Evolutionary conservation across 176 grass and related monocot genomes (phyloP).

Genomic region (Aechmea fasciata): DNA sequence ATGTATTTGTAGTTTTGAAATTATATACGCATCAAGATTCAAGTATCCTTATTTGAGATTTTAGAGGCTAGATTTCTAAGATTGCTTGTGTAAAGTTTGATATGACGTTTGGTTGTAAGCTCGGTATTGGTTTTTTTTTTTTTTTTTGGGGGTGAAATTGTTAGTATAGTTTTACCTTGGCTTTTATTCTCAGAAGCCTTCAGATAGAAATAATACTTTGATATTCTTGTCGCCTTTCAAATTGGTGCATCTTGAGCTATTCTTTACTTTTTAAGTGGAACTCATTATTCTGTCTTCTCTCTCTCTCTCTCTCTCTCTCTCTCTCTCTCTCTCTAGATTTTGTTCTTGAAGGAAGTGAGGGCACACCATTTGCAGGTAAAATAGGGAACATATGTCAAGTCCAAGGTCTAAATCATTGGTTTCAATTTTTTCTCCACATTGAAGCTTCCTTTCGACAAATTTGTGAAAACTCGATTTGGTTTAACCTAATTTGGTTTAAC

Average conservation of each 20-base stretch:
- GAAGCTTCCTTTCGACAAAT: no score
- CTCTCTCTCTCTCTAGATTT: constrained; percentile 58
- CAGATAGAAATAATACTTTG: not conserved
- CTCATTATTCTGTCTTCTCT: not conserved
- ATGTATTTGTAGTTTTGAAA: not conserved
- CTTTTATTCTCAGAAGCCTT: no score
- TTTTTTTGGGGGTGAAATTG: no score
- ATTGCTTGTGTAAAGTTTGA: not conserved
- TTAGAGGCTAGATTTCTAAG: not conserved
- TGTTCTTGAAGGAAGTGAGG: constrained; percentile 96
- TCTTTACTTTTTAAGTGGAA: not conserved
- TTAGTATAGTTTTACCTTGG: no score
- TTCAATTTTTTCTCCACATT: no score
- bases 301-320: constrained; percentile 38
- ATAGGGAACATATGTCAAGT: not conserved
- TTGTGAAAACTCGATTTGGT: no score
- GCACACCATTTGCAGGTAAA: constrained; percentile 93
- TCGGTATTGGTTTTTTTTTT: no score
- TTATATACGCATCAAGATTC: not conserved
- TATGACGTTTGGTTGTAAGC: not conserved
- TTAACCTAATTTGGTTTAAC: no score
- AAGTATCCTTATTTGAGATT: not conserved
- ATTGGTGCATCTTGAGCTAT: not conserved
- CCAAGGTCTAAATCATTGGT: not conserved
- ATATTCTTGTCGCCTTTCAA: not conserved